phyloP scores from a whole-genome alignment of 2,329 filamentous ascomycete genomes.

The Zymoseptoria pseudotritici region DNA sequence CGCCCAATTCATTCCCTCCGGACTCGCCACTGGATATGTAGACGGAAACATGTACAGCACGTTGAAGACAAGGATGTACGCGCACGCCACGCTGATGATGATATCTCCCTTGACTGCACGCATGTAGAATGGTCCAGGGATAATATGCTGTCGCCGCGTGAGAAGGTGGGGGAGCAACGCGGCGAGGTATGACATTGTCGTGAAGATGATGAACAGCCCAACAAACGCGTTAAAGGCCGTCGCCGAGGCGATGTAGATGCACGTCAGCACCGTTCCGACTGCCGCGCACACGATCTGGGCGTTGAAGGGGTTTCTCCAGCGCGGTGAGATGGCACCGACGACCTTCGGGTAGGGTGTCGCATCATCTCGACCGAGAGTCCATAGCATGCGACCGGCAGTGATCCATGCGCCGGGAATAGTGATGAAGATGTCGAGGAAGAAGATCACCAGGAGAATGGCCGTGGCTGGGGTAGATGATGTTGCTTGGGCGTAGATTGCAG shows the following conservation, averaged over 20 bases:
- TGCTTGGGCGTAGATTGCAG: slow-evolving; percentile 55
- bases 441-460: slow-evolving; percentile 42
- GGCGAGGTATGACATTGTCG: slow-evolving; percentile 52
- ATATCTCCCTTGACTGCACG: slow-evolving; percentile 40
- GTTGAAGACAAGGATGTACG: slow-evolving; percentile 54
- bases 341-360: slow-evolving; percentile 48
- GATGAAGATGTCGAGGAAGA: slow-evolving; percentile 42
- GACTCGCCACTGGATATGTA: slow-evolving; percentile 38
- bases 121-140: slow-evolving; percentile 54
- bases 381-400: slow-evolving; percentile 55
- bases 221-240: slow-evolving; percentile 63
- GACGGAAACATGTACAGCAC: slow-evolving; percentile 57
- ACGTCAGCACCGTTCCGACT: slow-evolving; percentile 51
- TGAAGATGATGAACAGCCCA: slow-evolving; percentile 51
- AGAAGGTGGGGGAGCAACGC: slow-evolving; percentile 50
- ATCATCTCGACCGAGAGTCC: slow-evolving; percentile 52
- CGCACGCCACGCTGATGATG: slow-evolving; percentile 46
- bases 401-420: slow-evolving; percentile 52
- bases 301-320: slow-evolving; percentile 47
- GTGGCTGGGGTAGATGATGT: slow-evolving; percentile 35
- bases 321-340: slow-evolving; percentile 42
- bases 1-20: slow-evolving; percentile 47
- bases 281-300: slow-evolving; percentile 46
- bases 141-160: slow-evolving; percentile 35
- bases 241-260: slow-evolving; percentile 58